Conservation (phyloP, 495 filamentous ascomycete species). For the Lichina pygmaea region DNA sequence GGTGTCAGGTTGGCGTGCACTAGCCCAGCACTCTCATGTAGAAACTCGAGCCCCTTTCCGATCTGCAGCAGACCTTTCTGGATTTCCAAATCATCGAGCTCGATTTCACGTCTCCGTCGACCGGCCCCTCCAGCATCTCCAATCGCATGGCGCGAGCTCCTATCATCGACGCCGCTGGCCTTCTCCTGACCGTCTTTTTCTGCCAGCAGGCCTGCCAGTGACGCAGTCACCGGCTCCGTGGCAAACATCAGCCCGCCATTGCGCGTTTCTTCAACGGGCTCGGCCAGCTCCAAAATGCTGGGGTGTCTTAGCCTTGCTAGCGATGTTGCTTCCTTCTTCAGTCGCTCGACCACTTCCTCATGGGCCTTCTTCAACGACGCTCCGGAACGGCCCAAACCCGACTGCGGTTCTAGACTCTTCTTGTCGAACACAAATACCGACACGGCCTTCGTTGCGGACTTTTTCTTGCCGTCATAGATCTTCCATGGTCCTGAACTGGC, state of each 20-base stretch:
- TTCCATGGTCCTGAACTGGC: constrained; percentile 79
- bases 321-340: constrained; percentile 74
- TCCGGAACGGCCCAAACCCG: constrained; percentile 25
- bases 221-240: constrained; percentile 70
- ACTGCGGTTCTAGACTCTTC: constrained; percentile 50
- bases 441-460: constrained; percentile 59
- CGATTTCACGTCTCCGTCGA: constrained; percentile 45
- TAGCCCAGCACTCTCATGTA: constrained; percentile 84
- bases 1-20: constrained; percentile 89
- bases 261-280: constrained; percentile 85
- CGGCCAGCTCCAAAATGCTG: constrained; percentile 70
- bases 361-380: constrained; percentile 45
- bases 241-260: constrained; percentile 85
- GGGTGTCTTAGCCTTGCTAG: constrained; percentile 74
- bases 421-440: constrained; percentile 90
- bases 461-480: constrained; percentile 92
- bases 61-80: constrained; percentile 87
- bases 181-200: constrained; percentile 83
- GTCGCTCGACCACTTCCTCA: constrained; percentile 68
- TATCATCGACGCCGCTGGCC: constrained; percentile 31
- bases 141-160: constrained; percentile 53
- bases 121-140: constrained; percentile 52
- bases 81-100: constrained; percentile 93
- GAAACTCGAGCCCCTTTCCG: constrained; percentile 80
- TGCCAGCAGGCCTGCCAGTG: constrained; percentile 51